phyloP scores from a whole-genome alignment of 1,139 yeast genomes.

The Candida pseudocylindracea region DNA sequence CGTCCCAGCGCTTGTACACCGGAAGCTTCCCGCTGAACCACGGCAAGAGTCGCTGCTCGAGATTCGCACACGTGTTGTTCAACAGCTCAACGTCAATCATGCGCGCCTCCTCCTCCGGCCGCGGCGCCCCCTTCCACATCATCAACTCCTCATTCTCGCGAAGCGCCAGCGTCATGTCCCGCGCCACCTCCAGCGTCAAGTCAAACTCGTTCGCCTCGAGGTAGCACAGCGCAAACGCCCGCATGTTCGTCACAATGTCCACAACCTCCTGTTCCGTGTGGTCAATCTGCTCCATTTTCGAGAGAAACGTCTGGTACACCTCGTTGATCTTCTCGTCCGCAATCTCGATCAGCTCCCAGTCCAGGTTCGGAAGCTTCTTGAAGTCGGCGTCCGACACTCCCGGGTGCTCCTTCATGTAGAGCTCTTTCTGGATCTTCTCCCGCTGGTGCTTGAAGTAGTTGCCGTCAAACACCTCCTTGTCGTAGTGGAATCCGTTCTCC shows the following conservation, averaged over 20 bases:
- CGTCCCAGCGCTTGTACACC: too few species aligned
- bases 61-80: slow-evolving; percentile 1
- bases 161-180: too few species aligned
- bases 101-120: background rate
- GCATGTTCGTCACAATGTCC: slow-evolving; percentile 11
- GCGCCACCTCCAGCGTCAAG: background rate
- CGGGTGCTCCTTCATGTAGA: slow-evolving; percentile 3
- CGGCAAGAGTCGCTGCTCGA: slow-evolving; percentile 3
- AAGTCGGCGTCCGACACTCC: slow-evolving; percentile 1
- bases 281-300: slow-evolving; percentile 1
- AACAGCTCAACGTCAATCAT: background rate
- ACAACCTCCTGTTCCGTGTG: slow-evolving; percentile 12
- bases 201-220: slow-evolving; percentile 5
- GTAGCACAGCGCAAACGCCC: slow-evolving; percentile 17
- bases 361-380: slow-evolving; percentile 1
- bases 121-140: background rate
- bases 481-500: slow-evolving; percentile 1
- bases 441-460: slow-evolving; percentile 1
- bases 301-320: slow-evolving; percentile 1
- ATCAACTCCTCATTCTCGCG: too few species aligned
- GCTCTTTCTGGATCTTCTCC: background rate
- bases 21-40: too few species aligned
- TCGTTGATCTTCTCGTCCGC: too few species aligned
- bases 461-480: slow-evolving; percentile 1
- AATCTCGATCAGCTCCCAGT: slow-evolving; percentile 1